phyloP scores from a whole-genome alignment of 202 grass and related monocot genomes.

The Digitaria exilis region DNA sequence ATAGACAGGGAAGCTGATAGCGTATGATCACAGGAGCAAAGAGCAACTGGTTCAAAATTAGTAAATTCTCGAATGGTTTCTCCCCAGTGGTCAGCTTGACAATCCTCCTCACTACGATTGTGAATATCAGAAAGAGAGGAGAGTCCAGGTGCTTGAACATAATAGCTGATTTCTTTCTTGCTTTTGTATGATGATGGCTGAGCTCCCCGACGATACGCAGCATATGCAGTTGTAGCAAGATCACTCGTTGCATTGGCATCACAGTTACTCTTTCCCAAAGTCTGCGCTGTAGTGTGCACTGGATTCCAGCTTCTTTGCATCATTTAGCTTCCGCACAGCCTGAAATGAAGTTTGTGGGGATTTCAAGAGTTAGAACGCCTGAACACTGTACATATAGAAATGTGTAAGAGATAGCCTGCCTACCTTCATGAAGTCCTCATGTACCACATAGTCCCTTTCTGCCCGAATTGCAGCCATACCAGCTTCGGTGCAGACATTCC shows the following conservation, averaged over 20 bases:
- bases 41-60: constrained; percentile 5
- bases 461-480: constrained; percentile 97
- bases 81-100: constrained; percentile 25
- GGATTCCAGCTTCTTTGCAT: constrained; percentile 96
- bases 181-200: constrained; percentile 2
- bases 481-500: constrained; percentile 97
- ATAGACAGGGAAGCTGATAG: not conserved
- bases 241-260: not conserved
- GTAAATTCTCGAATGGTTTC: constrained; percentile 29
- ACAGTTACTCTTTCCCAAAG: constrained; percentile 80
- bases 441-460: constrained; percentile 94
- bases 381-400: not conserved
- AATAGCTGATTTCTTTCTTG: not conserved
- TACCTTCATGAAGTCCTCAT: constrained; percentile 99
- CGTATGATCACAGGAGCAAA: constrained; percentile 9
- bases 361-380: not conserved
- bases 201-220: not conserved
- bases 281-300: constrained; percentile 92
- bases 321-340: constrained; percentile 95
- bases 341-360: constrained; percentile 41
- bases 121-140: constrained; percentile 18
- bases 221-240: not conserved
- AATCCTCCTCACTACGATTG: constrained; percentile 16
- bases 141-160: not conserved
- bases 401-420: not conserved